phyloP scores from a whole-genome alignment of 768 basidiomycete species.

The Neoboletus brunneissimus region DNA sequence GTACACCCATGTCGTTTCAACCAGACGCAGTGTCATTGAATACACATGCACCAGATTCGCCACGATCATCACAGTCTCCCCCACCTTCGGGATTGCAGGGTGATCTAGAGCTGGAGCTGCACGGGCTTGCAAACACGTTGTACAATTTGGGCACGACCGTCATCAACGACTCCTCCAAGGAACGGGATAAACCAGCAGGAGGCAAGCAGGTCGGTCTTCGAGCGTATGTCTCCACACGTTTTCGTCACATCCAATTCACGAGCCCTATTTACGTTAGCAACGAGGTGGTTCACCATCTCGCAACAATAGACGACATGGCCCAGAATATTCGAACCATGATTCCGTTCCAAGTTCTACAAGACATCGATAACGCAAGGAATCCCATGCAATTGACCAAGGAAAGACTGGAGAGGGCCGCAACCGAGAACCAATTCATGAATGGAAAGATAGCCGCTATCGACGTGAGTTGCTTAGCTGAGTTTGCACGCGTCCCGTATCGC shows the following conservation, averaged over 20 bases:
- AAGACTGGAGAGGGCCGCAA: conserved; percentile 75
- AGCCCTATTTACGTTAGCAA: conserved; percentile 44
- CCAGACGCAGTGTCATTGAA: neutral
- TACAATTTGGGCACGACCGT: conserved; percentile 84
- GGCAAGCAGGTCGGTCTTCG: conserved; percentile 76
- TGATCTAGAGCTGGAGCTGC: conserved; percentile 70
- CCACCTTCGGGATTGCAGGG: conserved; percentile 67
- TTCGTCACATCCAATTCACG: neutral
- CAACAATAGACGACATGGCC: conserved; percentile 65
- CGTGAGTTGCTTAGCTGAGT: conserved; percentile 38
- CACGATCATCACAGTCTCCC: conserved; percentile 71
- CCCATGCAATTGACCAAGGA: conserved; percentile 82
- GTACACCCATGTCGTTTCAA: conserved; percentile 13
- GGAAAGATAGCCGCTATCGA: conserved; percentile 79
- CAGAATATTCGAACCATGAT: conserved; percentile 61
- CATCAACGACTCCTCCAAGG: conserved; percentile 79
- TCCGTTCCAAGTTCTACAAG: conserved; percentile 70
- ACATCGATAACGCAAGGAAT: conserved; percentile 78
- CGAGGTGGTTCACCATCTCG: conserved; percentile 67
- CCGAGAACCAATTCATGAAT: conserved; percentile 91
- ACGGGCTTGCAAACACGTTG: conserved; percentile 72
- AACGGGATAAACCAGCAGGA: conserved; percentile 65
- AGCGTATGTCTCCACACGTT: conserved; percentile 46
- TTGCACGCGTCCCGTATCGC: neutral
- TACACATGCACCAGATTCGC: conserved; percentile 43